phyloP scores from a whole-genome alignment of 768 basidiomycete species.

The Pulveroboletus sp. region DNA sequence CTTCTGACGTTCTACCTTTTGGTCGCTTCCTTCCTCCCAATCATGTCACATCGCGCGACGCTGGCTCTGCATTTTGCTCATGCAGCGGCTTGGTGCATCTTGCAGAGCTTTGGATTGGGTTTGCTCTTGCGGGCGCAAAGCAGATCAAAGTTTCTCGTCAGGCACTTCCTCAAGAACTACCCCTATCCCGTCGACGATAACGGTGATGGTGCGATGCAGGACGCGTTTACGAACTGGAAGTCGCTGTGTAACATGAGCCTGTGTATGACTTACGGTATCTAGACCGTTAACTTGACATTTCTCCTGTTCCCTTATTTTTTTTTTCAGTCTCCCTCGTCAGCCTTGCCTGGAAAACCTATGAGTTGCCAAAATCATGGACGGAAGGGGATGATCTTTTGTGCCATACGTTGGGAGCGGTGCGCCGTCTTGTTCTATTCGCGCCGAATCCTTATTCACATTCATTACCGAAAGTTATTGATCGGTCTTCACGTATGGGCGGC shows the following conservation, averaged over 20 bases:
- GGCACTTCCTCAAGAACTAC: constrained; percentile 94
- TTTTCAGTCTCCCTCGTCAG: constrained; percentile 74
- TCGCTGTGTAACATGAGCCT: constrained; percentile 85
- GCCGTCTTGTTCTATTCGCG: constrained; percentile 27
- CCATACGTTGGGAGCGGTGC: constrained; percentile 82
- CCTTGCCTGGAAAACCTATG: constrained; percentile 88
- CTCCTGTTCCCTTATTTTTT: neutral
- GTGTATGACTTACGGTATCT: constrained; percentile 90
- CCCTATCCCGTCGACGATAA: constrained; percentile 73
- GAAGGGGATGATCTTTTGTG: constrained; percentile 83
- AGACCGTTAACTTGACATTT: neutral
- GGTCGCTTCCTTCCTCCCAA: constrained; percentile 55
- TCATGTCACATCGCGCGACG: constrained; percentile 43
- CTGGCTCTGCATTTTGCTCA: constrained; percentile 77
- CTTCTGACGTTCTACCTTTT: constrained; percentile 69
- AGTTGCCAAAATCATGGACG: constrained; percentile 77
- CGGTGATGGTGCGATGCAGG: constrained; percentile 75
- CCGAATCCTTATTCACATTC: constrained; percentile 1
- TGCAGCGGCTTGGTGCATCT: constrained; percentile 77
- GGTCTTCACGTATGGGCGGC: constrained; percentile 91
- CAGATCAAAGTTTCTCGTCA: constrained; percentile 80
- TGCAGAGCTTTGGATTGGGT: constrained; percentile 88
- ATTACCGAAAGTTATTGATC: constrained; percentile 61
- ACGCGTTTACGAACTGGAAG: constrained; percentile 97
- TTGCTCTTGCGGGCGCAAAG: constrained; percentile 81